Percentiles rank a stretch among this genome's conserved stretches.
These are phyloP conservation scores for Cutaneotrichosporon sp. DNA, from an alignment of 1,284 basidiomycete genomes.

Conservation along the genomic window DNA sequence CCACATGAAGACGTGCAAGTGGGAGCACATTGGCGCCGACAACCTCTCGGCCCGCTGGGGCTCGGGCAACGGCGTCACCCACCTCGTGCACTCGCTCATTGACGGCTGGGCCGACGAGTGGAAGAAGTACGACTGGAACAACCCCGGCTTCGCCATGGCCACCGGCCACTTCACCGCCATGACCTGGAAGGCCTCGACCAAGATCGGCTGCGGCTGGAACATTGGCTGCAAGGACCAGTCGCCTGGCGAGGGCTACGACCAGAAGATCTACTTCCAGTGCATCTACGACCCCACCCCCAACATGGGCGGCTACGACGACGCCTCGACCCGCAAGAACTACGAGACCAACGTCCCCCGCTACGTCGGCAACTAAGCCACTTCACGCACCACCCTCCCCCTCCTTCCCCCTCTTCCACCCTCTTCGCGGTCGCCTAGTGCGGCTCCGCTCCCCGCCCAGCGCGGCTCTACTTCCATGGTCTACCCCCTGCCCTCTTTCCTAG, in stretches of 20 bases:
- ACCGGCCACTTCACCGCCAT: conserved; percentile 47
- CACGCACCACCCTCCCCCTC: neutral
- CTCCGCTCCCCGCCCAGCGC: neutral
- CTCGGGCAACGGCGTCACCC: neutral
- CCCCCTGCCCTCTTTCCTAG: too few species aligned
- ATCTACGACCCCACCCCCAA: neutral
- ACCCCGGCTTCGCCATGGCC: conserved; percentile 26
- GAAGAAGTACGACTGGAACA: conserved; percentile 26
- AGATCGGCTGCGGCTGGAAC: conserved; percentile 42
- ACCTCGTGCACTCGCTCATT: neutral
- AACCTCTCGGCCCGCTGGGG: conserved; percentile 9
- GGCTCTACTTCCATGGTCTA: too few species aligned
- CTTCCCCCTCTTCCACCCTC: too few species aligned
- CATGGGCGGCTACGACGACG: neutral
- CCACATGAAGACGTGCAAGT: neutral
- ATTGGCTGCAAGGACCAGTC: conserved; percentile 3
- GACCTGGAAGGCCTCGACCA: conserved; percentile 46
- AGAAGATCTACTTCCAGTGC: conserved; percentile 1
- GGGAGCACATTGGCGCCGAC: conserved; percentile 13
- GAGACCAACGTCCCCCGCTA: neutral
- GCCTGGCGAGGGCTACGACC: neutral
- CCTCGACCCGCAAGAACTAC: neutral
- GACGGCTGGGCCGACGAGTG: conserved; percentile 19
- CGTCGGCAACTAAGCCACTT: neutral
- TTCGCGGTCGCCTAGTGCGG: too few species aligned